These are phyloP conservation scores for Penicillium frequentans DNA, from an alignment of 2,329 filamentous ascomycete species.

Conservation along the genomic window DNA sequence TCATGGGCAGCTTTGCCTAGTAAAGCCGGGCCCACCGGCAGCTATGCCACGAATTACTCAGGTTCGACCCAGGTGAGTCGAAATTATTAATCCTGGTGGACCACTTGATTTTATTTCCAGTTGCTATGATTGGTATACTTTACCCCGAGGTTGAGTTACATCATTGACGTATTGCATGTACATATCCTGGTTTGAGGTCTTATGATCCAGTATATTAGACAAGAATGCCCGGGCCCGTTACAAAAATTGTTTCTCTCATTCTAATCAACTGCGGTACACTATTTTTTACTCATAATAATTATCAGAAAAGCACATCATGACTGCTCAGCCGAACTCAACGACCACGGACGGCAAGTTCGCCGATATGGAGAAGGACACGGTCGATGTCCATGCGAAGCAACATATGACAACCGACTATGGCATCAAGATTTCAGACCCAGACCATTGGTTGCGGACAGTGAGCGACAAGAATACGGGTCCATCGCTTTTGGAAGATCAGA, in stretches of 20 bases:
- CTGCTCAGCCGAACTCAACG: constrained; percentile 8
- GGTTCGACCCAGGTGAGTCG: background rate
- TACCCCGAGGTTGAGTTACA: constrained; percentile 8
- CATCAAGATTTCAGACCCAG: constrained; percentile 69
- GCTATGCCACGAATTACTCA: background rate
- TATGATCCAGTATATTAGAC: background rate
- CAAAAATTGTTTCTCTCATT: too few species aligned
- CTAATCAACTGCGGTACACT: background rate
- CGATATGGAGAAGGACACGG: constrained; percentile 60
- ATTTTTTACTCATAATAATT: too few species aligned
- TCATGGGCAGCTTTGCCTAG: too few species aligned
- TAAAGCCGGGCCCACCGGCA: background rate
- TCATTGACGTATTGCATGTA: constrained; percentile 8
- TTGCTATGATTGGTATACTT: background rate
- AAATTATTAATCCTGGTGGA: background rate
- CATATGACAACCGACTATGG: constrained; percentile 77
- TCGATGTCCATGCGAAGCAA: constrained; percentile 58
- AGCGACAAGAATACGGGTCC: constrained; percentile 66
- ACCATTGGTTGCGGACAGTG: constrained; percentile 72
- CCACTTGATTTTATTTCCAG: constrained; percentile 1
- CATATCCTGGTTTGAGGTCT: background rate
- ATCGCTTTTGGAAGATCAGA: constrained; percentile 68
- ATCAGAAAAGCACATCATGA: constrained; percentile 10
- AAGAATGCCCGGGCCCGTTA: background rate
- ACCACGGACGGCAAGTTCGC: constrained; percentile 52